phyloP scores from a whole-genome alignment of 75 land plant genomes.

The Pinus taeda region DNA sequence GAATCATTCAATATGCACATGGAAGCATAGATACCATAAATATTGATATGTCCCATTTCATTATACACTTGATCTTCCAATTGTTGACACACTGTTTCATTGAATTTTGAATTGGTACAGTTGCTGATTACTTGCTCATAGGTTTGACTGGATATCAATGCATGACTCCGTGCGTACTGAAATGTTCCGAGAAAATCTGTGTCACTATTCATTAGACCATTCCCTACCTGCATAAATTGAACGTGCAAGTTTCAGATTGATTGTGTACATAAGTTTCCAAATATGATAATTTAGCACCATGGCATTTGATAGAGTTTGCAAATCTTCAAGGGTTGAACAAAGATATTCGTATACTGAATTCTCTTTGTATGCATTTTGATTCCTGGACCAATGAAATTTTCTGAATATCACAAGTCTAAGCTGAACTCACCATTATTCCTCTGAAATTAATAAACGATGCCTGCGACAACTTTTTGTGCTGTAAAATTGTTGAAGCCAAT shows the following conservation, averaged over 20 bases:
- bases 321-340: neutral
- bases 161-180: conserved; percentile 74
- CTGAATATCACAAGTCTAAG: neutral
- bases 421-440: conserved; percentile 38
- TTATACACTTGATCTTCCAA: neutral
- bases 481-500: conserved; percentile 46
- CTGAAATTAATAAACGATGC: conserved; percentile 36
- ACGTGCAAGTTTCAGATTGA: too few species aligned
- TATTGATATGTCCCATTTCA: neutral
- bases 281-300: neutral
- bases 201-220: conserved; percentile 59
- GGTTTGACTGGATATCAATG: conserved; percentile 58
- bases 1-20: neutral
- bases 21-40: neutral
- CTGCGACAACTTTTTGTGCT: conserved; percentile 37
- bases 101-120: conserved; percentile 29
- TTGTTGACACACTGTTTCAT: neutral
- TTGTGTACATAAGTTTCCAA: neutral
- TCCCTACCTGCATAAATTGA: conserved; percentile 53
- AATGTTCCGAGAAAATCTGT: conserved; percentile 60
- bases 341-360: too few species aligned
- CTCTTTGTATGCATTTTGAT: too few species aligned
- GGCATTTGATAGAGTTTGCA: neutral
- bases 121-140: conserved; percentile 23
- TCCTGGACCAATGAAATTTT: neutral